These are phyloP conservation scores for Trichoderma citrinoviride DNA, from an alignment of 2,329 filamentous ascomycete species.

Conservation along the genomic window DNA sequence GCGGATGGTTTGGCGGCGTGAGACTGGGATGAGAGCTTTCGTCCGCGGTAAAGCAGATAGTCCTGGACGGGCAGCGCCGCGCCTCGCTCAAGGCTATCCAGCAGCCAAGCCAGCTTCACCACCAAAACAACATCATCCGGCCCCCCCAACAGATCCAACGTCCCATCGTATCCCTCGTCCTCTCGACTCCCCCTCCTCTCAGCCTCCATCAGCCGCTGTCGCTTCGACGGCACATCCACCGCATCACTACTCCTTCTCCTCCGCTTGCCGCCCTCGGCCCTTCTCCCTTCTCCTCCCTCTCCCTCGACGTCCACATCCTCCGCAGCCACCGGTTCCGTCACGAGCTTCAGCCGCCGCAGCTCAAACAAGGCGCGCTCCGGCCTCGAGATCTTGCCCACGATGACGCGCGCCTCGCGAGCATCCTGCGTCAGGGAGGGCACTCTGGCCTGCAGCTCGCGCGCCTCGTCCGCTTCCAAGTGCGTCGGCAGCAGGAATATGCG, in stretches of 20 bases:
- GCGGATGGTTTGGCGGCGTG: background rate
- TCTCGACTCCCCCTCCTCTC: background rate
- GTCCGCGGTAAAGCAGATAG: constrained; percentile 56
- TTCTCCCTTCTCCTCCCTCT: background rate
- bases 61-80: constrained; percentile 46
- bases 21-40: constrained; percentile 26
- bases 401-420: constrained; percentile 66
- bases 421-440: constrained; percentile 69
- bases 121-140: constrained; percentile 45
- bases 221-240: background rate
- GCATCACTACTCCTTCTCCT: background rate
- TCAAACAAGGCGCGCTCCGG: constrained; percentile 74
- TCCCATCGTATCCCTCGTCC: background rate
- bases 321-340: constrained; percentile 45
- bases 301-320: background rate
- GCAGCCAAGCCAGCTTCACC: constrained; percentile 59
- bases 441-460: constrained; percentile 62
- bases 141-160: background rate
- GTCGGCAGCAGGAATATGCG: constrained; percentile 71
- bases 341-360: constrained; percentile 64
- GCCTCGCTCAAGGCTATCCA: constrained; percentile 48
- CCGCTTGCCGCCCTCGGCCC: background rate
- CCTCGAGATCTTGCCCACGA: constrained; percentile 70
- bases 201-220: constrained; percentile 26
- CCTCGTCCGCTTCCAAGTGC: constrained; percentile 62